These are phyloP conservation scores for Solanum pinnatisectum DNA, from an alignment of 257 asterid species.

Conservation along the genomic window DNA sequence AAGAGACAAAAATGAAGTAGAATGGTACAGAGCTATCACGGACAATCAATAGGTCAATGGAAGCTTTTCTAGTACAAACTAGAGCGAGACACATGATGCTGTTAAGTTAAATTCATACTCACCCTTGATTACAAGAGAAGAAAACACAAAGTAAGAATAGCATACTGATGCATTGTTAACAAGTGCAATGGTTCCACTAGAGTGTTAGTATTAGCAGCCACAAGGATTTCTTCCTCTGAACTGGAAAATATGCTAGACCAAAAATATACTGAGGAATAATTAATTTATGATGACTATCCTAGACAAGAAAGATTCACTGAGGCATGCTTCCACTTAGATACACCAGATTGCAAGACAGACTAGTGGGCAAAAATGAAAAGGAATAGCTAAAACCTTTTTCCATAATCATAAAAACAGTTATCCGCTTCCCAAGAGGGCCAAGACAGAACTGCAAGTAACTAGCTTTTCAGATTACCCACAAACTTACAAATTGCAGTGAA, in stretches of 20 bases:
- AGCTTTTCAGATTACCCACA: neutral
- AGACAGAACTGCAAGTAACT: neutral
- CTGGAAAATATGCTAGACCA: neutral
- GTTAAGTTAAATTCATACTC: neutral
- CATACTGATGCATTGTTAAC: neutral
- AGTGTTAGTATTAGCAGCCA: neutral
- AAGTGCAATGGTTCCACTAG: neutral
- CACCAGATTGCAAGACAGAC: neutral
- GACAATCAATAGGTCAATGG: neutral
- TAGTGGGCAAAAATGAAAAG: neutral
- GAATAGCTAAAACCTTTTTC: neutral
- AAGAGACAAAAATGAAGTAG: neutral
- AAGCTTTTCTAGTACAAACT: neutral
- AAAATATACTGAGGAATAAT: neutral
- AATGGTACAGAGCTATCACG: neutral
- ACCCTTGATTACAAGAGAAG: neutral
- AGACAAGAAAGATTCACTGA: neutral
- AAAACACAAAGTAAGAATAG: neutral
- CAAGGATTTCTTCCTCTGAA: neutral
- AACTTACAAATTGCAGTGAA: neutral
- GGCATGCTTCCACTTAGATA: neutral
- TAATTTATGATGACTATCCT: neutral
- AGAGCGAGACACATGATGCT: neutral
- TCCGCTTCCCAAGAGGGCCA: neutral
- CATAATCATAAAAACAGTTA: neutral